A percentile compares a stretch with the other conserved stretches of the same genome.
Conservation (phyloP, 192 early-diverging fungal species). For the Phlyctochytrium bullatum region DNA sequence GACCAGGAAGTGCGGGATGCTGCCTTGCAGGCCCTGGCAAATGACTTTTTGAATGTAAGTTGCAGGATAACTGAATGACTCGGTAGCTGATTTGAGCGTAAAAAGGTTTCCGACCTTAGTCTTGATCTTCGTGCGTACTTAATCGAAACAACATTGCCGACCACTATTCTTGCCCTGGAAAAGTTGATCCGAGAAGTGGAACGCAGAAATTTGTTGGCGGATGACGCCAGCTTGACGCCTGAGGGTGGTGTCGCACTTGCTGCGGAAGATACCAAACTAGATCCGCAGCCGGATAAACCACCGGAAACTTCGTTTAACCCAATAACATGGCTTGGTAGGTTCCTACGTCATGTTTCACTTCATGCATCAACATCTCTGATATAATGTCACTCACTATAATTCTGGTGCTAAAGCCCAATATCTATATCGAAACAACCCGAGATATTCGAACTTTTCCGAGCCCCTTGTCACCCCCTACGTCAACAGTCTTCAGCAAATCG, state of each 20-base stretch:
- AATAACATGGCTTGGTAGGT: conserved; percentile 56
- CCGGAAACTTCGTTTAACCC: conserved; percentile 37
- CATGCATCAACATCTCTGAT: background rate
- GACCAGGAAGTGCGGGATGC: too few species aligned
- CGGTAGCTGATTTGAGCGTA: background rate
- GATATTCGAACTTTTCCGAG: conserved; percentile 40
- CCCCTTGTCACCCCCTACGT: conserved; percentile 36
- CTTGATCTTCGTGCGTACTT: conserved; percentile 48
- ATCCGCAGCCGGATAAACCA: conserved; percentile 35
- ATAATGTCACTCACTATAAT: too few species aligned
- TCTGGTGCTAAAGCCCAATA: too few species aligned
- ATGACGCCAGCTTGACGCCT: background rate
- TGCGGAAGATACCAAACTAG: conserved; percentile 6
- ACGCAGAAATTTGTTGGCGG: conserved; percentile 17
- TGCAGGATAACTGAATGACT: background rate
- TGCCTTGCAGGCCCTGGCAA: conserved; percentile 35
- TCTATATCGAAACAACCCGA: conserved; percentile 56
- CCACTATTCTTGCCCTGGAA: conserved; percentile 46
- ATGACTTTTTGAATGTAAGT: conserved; percentile 34
- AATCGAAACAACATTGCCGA: conserved; percentile 47
- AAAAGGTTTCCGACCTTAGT: conserved; percentile 36
- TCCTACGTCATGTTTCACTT: conserved; percentile 7
- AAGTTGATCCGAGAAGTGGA: conserved; percentile 44
- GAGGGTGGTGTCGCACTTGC: background rate
- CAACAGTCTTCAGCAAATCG: conserved; percentile 30